Base-by-base conservation (phyloP, 495 filamentous ascomycete species). In the Daldinia caldariorum region DNA sequence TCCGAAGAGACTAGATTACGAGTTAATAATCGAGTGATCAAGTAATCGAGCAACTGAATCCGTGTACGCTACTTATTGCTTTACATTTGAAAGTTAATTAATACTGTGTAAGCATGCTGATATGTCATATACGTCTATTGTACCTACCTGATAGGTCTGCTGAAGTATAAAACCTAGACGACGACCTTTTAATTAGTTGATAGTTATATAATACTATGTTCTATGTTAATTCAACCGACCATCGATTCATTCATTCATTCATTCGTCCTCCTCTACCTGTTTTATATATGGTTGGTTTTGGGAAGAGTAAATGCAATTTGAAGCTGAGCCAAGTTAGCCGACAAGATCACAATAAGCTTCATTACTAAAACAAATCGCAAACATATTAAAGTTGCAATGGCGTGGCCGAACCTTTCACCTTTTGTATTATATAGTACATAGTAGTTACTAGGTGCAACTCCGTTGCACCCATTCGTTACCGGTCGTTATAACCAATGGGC, bases 251-350 rank as follows among this genome's bases (percentile, higher is more conserved):
- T 26, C 45, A 26, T 26, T 26, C 26, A 50, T 50, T 26, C 45
- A 3, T 50, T 18, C 8, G 3, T 20, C 20, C 20, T 50, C 22
- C 2, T 50, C 22, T 50, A 22, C n/a, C n/a, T n/a, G 22, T 50
- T 26, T 9, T 50, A 29, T 50, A 26, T 16, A 29, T 12, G 16
- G 29, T 35, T 54, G 50, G 12, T 14, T 54, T 34, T 26, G 26
- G 26, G 31, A 9, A 55, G 8, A 20, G 53, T 9, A 37, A 38
- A 56, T n/a, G 32, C 7, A 18, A 37, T 12, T 56, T 13, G 14
- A 31, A 47, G 43, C 43, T 47, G 43, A 47, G 43, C 53, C 16
- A 56, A 56, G 50, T 12, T 26, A 53, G n/a, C 50, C 3, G 3
- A 3, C 26, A 26, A 34, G 26, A n/a, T 53, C 26, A 22, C 31